Conservation (phyloP, 345 rosid genomes). For the Gossypium stocksii region DNA sequence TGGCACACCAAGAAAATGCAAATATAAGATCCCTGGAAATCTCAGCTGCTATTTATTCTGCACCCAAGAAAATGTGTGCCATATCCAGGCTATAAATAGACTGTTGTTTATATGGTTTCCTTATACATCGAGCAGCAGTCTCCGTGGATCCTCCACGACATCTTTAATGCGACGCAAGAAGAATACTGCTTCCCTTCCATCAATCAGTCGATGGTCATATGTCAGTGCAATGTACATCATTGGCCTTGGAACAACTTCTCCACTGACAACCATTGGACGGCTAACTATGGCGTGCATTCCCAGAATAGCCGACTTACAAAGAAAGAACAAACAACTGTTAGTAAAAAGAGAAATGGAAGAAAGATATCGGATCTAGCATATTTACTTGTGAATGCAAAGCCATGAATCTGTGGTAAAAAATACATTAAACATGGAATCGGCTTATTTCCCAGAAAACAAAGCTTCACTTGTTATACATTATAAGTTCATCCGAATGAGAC, state of each 20-base stretch:
- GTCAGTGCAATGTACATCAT: constrained; percentile 86
- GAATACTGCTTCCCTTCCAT: constrained; percentile 86
- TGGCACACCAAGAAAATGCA: neutral
- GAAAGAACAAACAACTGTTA: neutral
- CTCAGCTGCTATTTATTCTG: constrained; percentile 2
- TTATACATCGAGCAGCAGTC: constrained; percentile 23
- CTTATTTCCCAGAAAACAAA: neutral
- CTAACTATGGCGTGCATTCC: constrained; percentile 82
- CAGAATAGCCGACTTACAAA: constrained; percentile 64
- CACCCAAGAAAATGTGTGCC: neutral
- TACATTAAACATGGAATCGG: neutral
- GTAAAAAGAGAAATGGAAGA: neutral
- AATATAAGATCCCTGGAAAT: neutral
- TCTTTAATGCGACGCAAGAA: constrained; percentile 82
- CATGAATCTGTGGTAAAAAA: neutral
- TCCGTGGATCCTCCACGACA: constrained; percentile 79
- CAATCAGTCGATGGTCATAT: constrained; percentile 78
- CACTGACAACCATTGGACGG: constrained; percentile 84
- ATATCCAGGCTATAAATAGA: neutral
- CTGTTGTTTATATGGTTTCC: neutral
- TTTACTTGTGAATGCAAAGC: neutral
- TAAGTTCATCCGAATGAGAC: neutral
- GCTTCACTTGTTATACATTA: too few species aligned
- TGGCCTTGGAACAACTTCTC: constrained; percentile 54
- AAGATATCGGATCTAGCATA: neutral